Evolutionary conservation across 306 rosid genomes (phyloP).

Genomic region (Cyamopsis tetragonoloba): DNA sequence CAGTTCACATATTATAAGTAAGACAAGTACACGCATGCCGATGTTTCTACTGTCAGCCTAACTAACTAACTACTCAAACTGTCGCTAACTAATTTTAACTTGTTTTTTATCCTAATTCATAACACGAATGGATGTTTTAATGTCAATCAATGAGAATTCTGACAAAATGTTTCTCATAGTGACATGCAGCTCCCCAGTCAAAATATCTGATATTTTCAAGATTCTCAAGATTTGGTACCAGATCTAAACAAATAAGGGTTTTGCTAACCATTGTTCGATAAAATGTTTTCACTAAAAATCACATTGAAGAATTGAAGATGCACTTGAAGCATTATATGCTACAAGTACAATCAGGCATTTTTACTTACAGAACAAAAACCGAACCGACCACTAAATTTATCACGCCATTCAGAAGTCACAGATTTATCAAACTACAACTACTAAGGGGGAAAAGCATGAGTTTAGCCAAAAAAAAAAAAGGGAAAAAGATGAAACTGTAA

Average conservation of each 20-base stretch:
- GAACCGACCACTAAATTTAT: neutral
- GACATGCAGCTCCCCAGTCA: neutral
- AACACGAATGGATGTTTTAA: constrained; percentile 5
- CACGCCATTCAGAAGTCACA: neutral
- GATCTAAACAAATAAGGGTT: neutral
- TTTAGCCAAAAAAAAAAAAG: too few relatives aligned
- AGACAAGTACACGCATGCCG: neutral
- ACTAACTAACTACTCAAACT: too few relatives aligned
- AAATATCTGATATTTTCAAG: neutral
- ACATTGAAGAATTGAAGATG: too few relatives aligned
- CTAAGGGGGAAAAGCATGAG: neutral
- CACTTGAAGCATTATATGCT: too few relatives aligned
- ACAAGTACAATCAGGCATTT: neutral
- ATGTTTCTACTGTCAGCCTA: too few relatives aligned
- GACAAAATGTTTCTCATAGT: neutral
- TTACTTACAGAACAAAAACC: neutral
- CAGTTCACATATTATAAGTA: constrained; percentile 3
- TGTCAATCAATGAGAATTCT: neutral
- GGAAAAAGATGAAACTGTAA: too few relatives aligned
- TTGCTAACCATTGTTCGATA: too few relatives aligned
- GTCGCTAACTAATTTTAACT: too few relatives aligned
- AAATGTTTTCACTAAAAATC: too few relatives aligned
- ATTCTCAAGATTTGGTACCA: constrained; percentile 1
- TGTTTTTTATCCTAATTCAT: too few relatives aligned
- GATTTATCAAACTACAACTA: constrained; percentile 1